These are phyloP conservation scores for Cucumis hystrix DNA, from an alignment of 306 rosid species.

Conservation along the genomic window DNA sequence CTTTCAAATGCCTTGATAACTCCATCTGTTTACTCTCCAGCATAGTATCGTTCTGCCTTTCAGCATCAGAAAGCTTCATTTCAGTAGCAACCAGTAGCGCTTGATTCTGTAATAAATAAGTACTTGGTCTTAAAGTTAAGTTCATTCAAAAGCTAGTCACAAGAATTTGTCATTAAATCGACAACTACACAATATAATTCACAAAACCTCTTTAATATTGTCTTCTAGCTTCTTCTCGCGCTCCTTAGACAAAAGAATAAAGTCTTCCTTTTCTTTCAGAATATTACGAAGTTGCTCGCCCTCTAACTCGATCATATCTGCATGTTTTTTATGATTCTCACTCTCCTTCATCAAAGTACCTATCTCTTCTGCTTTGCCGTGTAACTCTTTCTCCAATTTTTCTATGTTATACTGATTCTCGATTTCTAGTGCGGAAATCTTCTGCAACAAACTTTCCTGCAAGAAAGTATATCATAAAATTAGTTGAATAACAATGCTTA, in stretches of 20 bases:
- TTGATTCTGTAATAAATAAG: constrained; percentile 41
- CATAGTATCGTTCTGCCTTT: constrained; percentile 67
- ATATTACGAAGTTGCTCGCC: constrained; percentile 24
- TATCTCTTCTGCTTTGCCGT: constrained; percentile 51
- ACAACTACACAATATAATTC: constrained; percentile 8
- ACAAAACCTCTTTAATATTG: constrained; percentile 51
- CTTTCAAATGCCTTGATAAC: constrained; percentile 80
- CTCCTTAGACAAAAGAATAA: constrained; percentile 39
- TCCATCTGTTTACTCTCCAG: constrained; percentile 66
- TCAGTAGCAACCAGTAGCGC: constrained; percentile 42
- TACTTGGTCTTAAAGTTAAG: constrained; percentile 4
- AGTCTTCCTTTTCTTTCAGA: constrained; percentile 56
- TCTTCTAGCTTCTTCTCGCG: constrained; percentile 63
- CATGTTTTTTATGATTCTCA: constrained; percentile 37
- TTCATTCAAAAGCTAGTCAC: constrained; percentile 2
- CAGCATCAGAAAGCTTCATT: constrained; percentile 58
- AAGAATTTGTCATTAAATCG: background rate
- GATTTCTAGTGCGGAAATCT: constrained; percentile 48
- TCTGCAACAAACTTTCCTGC: constrained; percentile 64
- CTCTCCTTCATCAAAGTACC: constrained; percentile 38
- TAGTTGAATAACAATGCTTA: constrained; percentile 9
- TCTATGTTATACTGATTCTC: constrained; percentile 47
- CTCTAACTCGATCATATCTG: constrained; percentile 46
- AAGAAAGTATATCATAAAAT: constrained; percentile 16
- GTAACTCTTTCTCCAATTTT: constrained; percentile 46